phyloP scores from a whole-genome alignment of 345 rosid genomes.

The Murraya paniculata region DNA sequence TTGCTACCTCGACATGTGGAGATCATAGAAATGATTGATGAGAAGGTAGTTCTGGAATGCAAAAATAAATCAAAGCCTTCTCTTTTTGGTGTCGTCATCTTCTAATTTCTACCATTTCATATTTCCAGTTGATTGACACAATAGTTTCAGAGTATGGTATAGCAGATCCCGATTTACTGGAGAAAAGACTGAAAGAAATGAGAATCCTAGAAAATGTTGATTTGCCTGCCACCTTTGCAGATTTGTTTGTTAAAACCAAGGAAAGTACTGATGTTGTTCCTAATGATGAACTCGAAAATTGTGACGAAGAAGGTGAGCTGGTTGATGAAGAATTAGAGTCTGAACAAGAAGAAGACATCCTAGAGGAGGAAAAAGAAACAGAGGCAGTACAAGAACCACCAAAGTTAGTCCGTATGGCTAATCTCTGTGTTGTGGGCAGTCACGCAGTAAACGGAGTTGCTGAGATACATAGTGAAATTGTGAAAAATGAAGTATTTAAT shows the following conservation, averaged over 20 bases:
- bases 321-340: conserved; percentile 15
- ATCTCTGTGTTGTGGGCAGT: conserved; percentile 62
- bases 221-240: conserved; percentile 59
- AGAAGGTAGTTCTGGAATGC: conserved; percentile 50
- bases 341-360: conserved; percentile 16
- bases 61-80: conserved; percentile 14
- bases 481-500: conserved; percentile 64
- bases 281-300: conserved; percentile 26
- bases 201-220: conserved; percentile 78
- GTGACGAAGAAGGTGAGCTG: conserved; percentile 22
- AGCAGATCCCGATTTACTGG: conserved; percentile 45
- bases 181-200: conserved; percentile 66
- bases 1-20: conserved; percentile 74
- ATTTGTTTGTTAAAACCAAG: conserved; percentile 57
- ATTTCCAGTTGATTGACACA: conserved; percentile 50
- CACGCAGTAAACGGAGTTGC: conserved; percentile 83
- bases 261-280: conserved; percentile 23
- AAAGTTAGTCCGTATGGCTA: conserved; percentile 67
- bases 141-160: conserved; percentile 65
- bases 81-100: neutral
- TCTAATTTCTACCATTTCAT: conserved; percentile 20
- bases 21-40: conserved; percentile 81
- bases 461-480: conserved; percentile 76
- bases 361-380: conserved; percentile 33
- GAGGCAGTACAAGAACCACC: conserved; percentile 42